Base-by-base conservation (phyloP, 2,329 filamentous ascomycete species). In the Cladorrhinum sp. region DNA sequence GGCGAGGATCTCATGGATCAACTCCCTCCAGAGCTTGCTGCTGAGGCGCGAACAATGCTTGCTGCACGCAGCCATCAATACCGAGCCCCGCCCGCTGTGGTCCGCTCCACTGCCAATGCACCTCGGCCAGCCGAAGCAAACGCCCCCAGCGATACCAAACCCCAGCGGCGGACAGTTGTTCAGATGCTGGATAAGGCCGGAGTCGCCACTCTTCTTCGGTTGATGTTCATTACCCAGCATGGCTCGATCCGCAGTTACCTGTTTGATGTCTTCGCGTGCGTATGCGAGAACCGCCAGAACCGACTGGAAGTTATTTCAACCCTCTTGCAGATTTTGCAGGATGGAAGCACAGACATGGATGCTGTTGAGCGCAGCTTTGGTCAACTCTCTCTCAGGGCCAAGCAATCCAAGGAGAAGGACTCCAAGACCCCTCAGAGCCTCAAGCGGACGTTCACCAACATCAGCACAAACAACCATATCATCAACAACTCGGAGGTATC, bases 171-270 rank as follows among this genome's bases (percentile, higher is more conserved):
- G 63, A 88, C 91, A 21, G 90, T 96, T 61, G 90, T 96, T 23
- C 95, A 99, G 73, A 96, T 99, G 89, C 85, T 99, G 28, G 95
- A 99, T 75, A 97, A 96, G 76, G 85, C 93, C 52, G 95, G 96
- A 24, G 88, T 99, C 66, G 95, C 96, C 24, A 98, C 95, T n/a
- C 80, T 99, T 33, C 82, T 99, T 49, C 91, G 96, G n/a, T 83
- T 99, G 9, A 97, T 99, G 94, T 99, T 99, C 73, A 92, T 98
- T 69, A 90, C 91, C 53, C 91, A 97, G 66, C 91, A 94, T 65
- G 91, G 91, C 21, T 95, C 91, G 64, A 89, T 95, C 54, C 91
- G 92, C 66, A 86, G 83, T 64, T 90, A 92, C 62, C 82, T 99
- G 57, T 94, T 95, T 72, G 88, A 89, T 59, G 91, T 99, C 57